Base-by-base conservation (phyloP, 2,329 filamentous ascomycete species). In the Aurifilum marmelostoma region DNA sequence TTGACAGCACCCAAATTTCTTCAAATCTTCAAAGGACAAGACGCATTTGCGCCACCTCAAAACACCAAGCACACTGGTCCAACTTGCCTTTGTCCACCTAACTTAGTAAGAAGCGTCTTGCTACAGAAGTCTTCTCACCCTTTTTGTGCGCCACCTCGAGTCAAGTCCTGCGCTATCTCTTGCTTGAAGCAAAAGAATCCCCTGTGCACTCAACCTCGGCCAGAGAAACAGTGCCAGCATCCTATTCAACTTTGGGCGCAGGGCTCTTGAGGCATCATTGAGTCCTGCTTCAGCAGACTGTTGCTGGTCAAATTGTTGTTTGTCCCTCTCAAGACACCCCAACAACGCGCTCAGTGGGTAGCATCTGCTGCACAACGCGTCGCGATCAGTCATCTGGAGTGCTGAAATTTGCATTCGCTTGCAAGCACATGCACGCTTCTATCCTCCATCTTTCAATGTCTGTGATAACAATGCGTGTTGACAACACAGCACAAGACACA, bases 391-490 rank as follows among this genome's bases (percentile, higher is more conserved):
- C 8, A 21, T 8, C 39, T n/a, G n/a, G 12, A 59, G 41, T 58
- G n/a, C 32, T 39, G 16, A 27, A 34, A 27, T 52, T 39, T 54
- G 34, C 8, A n/a, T 32, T n/a, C 34, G 14, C n/a, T 37, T 67
- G 58, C 34, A 18, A 58, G 58, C 58, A 18, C 18, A 62, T 52
- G 54, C 41, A 63, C 29, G 27, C 34, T 54, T 64, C n/a, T 63
- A 29, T 65, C 43, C 12, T 43, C 52, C 66, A 43, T 21, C 56
- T 63, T 21, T 52, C 39, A 24, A n/a, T 16, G 21, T 62, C 16
- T 56, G 63, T 56, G 43, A 50, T 34, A 68, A 69, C 59, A 59
- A 71, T 71, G 69, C 64, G 52, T 34, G 34, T 68, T 29, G 39
- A 52, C 27, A 47, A 56, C 61, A 29, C 61, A 29, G 43, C 60